A percentile compares a stretch with the other conserved stretches of the same genome.
Conservation (phyloP, 202 grass and related monocot species). For the Eragrostis tef region DNA sequence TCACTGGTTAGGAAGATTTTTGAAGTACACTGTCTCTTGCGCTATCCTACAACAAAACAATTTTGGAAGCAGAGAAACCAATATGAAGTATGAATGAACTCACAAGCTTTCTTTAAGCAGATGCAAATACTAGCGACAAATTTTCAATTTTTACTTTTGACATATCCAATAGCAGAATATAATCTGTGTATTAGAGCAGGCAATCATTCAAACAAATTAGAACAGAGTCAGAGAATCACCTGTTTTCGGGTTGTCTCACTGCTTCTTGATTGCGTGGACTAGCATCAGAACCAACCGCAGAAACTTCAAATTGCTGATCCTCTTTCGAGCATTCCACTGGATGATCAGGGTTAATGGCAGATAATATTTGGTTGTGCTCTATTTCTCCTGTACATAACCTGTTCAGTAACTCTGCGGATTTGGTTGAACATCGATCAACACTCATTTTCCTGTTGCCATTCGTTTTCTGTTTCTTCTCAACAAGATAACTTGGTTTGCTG, state of each 20-base stretch:
- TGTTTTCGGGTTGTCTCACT: background rate
- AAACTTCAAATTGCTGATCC: background rate
- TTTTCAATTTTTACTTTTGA: background rate
- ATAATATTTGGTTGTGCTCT: background rate
- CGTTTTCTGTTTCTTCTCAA: conserved; percentile 19
- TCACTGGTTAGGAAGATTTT: conserved; percentile 9
- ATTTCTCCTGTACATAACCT: background rate
- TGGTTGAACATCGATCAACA: conserved; percentile 1
- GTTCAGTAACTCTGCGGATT: conserved; percentile 19
- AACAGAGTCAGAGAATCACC: background rate
- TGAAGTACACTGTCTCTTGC: background rate
- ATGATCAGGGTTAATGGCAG: background rate
- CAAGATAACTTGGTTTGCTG: conserved; percentile 8
- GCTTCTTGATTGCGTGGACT: background rate
- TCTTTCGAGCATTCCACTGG: conserved; percentile 16
- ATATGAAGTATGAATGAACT: conserved; percentile 8
- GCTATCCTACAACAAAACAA: background rate
- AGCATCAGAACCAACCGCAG: conserved; percentile 1
- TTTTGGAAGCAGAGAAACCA: background rate
- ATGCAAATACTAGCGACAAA: background rate
- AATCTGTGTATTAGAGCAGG: background rate
- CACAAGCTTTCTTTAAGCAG: background rate
- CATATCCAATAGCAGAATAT: background rate
- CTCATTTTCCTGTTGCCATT: conserved; percentile 18
- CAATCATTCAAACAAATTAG: background rate